phyloP scores from a whole-genome alignment of 495 filamentous ascomycete genomes.

The Aspergillus ostianus region DNA sequence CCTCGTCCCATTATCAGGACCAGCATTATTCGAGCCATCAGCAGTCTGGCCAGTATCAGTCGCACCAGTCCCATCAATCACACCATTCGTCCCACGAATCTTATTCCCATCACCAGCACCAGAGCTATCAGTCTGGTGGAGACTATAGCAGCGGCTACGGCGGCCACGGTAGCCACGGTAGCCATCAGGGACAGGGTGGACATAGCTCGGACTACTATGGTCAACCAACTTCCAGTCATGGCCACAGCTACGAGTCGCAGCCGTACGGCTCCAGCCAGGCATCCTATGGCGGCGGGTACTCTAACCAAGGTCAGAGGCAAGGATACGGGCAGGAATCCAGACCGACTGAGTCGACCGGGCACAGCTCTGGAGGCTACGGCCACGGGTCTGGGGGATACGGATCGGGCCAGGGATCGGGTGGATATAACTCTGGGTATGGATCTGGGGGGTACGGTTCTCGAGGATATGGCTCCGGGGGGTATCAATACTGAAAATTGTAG shows the following conservation, averaged over 20 bases:
- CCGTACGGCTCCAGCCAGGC: neutral
- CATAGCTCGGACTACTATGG: conserved; percentile 2
- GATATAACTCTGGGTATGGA: neutral
- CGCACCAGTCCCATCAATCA: conserved; percentile 12
- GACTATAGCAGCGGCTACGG: conserved; percentile 1
- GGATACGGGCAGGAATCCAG: conserved; percentile 3
- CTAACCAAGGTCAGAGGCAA: conserved; percentile 2
- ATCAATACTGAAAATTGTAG: neutral
- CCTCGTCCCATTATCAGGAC: conserved; percentile 1
- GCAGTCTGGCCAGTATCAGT: conserved; percentile 7
- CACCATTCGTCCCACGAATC: neutral
- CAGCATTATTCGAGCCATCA: conserved; percentile 10
- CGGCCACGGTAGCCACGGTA: conserved; percentile 8
- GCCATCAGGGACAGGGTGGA: conserved; percentile 5
- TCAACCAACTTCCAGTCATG: neutral
- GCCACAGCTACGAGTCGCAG: conserved; percentile 3
- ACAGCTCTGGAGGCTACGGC: neutral
- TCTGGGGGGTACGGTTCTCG: conserved; percentile 33
- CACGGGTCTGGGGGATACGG: neutral
- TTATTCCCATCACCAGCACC: neutral
- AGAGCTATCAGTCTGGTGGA: conserved; percentile 3
- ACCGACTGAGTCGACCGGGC: neutral
- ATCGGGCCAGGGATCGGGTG: neutral
- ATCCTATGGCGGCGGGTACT: neutral
- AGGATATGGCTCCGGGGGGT: conserved; percentile 42